Evolutionary conservation across 2,329 filamentous ascomycete genomes (phyloP).

Genomic region (Trichoderma sp.): DNA sequence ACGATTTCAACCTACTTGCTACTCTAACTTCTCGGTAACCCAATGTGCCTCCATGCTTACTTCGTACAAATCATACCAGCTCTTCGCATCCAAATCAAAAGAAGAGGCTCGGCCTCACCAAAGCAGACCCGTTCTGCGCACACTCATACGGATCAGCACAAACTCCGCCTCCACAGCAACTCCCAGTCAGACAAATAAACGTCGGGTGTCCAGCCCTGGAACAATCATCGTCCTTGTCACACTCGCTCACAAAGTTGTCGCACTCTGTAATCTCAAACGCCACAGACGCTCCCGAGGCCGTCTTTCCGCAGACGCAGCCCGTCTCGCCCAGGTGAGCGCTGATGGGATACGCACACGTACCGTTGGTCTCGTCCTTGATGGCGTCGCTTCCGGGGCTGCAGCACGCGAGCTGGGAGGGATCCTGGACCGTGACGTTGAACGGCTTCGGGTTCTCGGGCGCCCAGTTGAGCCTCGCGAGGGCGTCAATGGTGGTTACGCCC

Average conservation of each 20-base stretch:
- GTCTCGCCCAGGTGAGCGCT: conserved; percentile 36
- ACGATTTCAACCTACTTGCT: background rate
- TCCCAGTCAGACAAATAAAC: conserved; percentile 40
- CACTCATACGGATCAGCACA: conserved; percentile 43
- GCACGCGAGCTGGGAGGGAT: conserved; percentile 39
- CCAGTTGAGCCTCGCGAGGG: conserved; percentile 36
- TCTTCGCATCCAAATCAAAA: background rate
- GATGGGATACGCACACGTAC: conserved; percentile 36
- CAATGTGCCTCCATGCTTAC: background rate
- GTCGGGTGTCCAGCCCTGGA: conserved; percentile 30
- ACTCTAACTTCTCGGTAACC: background rate
- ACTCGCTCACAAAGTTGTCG: conserved; percentile 36
- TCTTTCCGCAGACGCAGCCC: conserved; percentile 41
- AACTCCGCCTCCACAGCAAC: conserved; percentile 40
- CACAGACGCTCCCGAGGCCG: conserved; percentile 30
- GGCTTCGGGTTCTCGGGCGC: conserved; percentile 32
- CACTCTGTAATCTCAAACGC: conserved; percentile 41
- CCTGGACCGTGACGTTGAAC: conserved; percentile 40
- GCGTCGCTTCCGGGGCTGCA: conserved; percentile 36
- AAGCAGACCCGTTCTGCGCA: conserved; percentile 37
- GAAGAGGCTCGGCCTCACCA: conserved; percentile 31
- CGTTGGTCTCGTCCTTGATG: conserved; percentile 26
- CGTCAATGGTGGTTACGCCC: conserved; percentile 34
- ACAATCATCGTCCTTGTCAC: conserved; percentile 35
- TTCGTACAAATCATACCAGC: background rate